These are phyloP conservation scores for Adansonia grandidieri DNA, from an alignment of 441 rosid species.

Conservation along the genomic window DNA sequence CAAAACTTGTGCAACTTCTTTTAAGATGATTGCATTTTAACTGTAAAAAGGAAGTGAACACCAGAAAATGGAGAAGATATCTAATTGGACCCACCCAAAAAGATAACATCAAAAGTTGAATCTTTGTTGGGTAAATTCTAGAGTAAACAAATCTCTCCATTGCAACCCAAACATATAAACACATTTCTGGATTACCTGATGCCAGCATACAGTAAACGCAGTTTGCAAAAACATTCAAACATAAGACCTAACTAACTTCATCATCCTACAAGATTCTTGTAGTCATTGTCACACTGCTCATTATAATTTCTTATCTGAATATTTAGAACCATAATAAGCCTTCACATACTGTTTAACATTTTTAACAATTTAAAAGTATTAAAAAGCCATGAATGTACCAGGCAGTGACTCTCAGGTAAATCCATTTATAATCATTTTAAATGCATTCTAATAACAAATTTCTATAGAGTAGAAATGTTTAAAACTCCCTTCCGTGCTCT, in stretches of 20 bases:
- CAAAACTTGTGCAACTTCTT: slow-evolving; percentile 1
- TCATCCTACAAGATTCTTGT: background rate
- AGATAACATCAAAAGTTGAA: background rate
- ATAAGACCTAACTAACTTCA: background rate
- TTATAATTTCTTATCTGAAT: background rate
- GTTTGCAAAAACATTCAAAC: slow-evolving; percentile 1
- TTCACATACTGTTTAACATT: background rate
- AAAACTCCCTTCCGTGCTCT: background rate
- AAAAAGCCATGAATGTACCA: background rate
- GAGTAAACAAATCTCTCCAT: background rate
- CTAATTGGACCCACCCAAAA: slow-evolving; percentile 1
- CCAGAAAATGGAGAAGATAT: background rate
- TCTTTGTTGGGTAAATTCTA: background rate
- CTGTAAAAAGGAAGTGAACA: background rate
- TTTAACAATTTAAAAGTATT: background rate
- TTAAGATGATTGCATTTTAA: background rate
- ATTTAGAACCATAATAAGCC: background rate
- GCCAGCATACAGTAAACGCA: background rate
- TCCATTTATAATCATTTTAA: background rate
- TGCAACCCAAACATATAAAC: background rate
- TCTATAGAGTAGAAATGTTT: background rate
- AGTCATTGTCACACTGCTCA: background rate
- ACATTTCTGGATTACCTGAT: background rate
- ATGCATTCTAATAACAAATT: background rate
- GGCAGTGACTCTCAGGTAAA: background rate